Conservation (phyloP, 768 basidiomycete species). For the Rhodotorula graminis region DNA sequence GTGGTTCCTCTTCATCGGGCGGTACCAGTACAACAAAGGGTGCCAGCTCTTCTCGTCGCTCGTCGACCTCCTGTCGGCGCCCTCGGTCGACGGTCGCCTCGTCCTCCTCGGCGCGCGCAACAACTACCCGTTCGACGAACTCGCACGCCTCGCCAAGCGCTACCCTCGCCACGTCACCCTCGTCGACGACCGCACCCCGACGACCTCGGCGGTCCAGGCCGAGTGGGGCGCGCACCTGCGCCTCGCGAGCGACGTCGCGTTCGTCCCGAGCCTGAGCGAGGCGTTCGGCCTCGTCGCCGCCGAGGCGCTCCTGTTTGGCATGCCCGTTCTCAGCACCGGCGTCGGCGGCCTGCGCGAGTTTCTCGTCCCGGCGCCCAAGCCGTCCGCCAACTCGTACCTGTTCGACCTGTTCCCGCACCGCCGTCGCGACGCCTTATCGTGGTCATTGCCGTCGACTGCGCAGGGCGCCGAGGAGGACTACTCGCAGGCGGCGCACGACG, state of each 20-base stretch:
- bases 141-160: background rate
- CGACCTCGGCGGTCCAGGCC: background rate
- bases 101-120: conserved; percentile 27
- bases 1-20: conserved; percentile 28
- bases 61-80: conserved; percentile 8
- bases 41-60: conserved; percentile 19
- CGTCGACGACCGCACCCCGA: conserved; percentile 3
- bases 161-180: conserved; percentile 13
- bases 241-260: conserved; percentile 24
- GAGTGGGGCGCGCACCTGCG: conserved; percentile 12
- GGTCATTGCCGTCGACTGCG: background rate
- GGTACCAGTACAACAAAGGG: conserved; percentile 35
- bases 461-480: conserved; percentile 10
- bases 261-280: conserved; percentile 24
- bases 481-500: background rate
- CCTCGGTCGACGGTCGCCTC: conserved; percentile 4
- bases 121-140: conserved; percentile 16
- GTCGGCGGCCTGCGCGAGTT: conserved; percentile 27
- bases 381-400: conserved; percentile 7
- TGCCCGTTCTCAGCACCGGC: conserved; percentile 16
- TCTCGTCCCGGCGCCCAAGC: background rate
- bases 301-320: conserved; percentile 28
- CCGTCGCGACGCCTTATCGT: background rate
- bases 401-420: conserved; percentile 10
- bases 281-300: conserved; percentile 32